These are phyloP conservation scores for Rubus parviflorus DNA, from an alignment of 306 rosid genomes.

Conservation along the genomic window DNA sequence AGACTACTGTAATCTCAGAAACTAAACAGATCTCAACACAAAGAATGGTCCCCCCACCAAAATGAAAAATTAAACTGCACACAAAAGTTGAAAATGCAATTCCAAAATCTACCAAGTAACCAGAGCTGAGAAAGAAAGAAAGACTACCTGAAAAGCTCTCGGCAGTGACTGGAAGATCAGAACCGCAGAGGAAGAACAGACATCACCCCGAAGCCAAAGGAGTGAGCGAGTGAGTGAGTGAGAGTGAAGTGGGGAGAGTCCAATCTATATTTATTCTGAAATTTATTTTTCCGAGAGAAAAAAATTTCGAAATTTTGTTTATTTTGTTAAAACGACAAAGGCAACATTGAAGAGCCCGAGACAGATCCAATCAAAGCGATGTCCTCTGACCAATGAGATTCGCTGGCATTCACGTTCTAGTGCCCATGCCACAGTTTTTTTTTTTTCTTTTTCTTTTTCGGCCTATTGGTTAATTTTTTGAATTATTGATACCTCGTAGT, in stretches of 20 bases:
- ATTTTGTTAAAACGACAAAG: not conserved
- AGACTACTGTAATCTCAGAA: not conserved
- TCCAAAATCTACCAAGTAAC: not conserved
- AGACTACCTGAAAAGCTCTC: slow-evolving; percentile 10
- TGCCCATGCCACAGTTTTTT: not conserved
- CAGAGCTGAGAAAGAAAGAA: not conserved
- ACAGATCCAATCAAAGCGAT: slow-evolving; percentile 6
- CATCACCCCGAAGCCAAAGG: not conserved
- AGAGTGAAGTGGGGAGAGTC: not conserved
- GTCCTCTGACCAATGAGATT: not conserved
- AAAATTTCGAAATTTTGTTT: not conserved
- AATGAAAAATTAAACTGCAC: too few species aligned
- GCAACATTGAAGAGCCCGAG: slow-evolving; percentile 5
- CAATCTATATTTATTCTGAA: not conserved
- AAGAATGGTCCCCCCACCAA: not conserved
- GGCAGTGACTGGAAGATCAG: not conserved
- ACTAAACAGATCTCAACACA: slow-evolving; percentile 15
- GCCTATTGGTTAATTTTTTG: not conserved
- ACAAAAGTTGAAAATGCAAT: not conserved
- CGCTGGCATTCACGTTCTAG: slow-evolving; percentile 8
- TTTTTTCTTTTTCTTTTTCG: too few species aligned
- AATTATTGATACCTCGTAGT: too few species aligned
- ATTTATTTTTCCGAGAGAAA: not conserved
- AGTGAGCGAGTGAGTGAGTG: not conserved
- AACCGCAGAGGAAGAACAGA: not conserved